Base-by-base conservation (phyloP, 192 early-diverging fungal genomes). In the Coemansia sp. region DNA sequence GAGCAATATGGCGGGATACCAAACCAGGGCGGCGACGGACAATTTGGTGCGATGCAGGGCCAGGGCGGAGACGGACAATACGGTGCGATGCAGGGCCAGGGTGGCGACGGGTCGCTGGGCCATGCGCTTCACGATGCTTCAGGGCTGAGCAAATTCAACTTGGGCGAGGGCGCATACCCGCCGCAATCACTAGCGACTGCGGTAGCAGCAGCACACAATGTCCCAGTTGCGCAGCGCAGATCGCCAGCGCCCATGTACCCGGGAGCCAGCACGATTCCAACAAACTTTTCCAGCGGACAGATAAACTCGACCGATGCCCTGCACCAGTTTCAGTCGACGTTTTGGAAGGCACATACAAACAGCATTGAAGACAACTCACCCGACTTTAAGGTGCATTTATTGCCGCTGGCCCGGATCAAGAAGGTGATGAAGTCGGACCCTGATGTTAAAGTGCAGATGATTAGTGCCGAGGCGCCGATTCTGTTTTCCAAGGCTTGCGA, bases 341-440 rank as follows among this genome's bases (percentile, higher is more conserved):
- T 91, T 59, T 93, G 91, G 91, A 80, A 85, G 63, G 83, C 84
- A 9, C 89, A 92, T 61, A 83, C 87, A 69, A 63, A 66, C 10
- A 78, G 82, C 48, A 84, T 88, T 20, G 83, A 91, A 54, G 77
- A 88, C 55, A 86, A 87, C 16, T 71, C 78, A 54, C 86, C 89
- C 19, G 96, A 98, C 75, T 98, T 94, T 79, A 94, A 95, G 72
- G 81, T 86, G 43, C 94, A 98, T 64, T 84, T 88, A 56, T 66
- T 98, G 57, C 96, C 96, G 20, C 74, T 98, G 43, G 96, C 96
- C 23, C 78, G 96, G 24, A 96, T 97, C 68, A 98, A 98, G 69
- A 96, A 96, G 70, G 93, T 98, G 37, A 98, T 98, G 96, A 98
- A 98, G 83, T 88, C 89, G 12, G 96, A 98, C 66, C 91, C 94